Evolutionary conservation across 352 stramenopile species (phyloP), one percentile per base, ranked within the genome.

Genomic region (Pythium dissotocum): DNA sequence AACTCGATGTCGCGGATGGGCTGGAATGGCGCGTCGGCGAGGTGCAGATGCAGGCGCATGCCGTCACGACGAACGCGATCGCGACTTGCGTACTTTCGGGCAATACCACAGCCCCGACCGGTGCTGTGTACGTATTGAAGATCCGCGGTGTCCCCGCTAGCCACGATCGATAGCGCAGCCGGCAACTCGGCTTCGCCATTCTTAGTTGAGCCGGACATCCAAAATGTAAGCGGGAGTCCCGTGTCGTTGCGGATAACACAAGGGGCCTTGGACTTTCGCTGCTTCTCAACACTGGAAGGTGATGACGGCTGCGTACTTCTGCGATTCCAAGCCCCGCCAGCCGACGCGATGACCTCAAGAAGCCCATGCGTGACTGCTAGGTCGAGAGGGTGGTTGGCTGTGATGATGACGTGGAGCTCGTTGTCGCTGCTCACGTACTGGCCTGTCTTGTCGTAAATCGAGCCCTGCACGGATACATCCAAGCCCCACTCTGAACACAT

Each of bases 231-330:
- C 7, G 77, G 70, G 2, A 95, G 54, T 0, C 87, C 87, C 5
- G 87, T 93, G 42, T 94, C 85, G 36, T 95, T 95, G 32, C 82
- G 78, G 28, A 95, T 85, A 16, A 92, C 79, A 66, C 85, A 93
- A 3, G 87, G 87, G 13, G 87, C 85, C 60, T 85, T 78, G 5
- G 35, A 26, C 8, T 53, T 49, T 1, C 58, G 65, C 44, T 60
- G 21, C 18, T 36, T 62, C 16, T 68, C 44, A 30, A 14, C 14
- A 4, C 10, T 32, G 1, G 32, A 54, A 4, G 44, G 46, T 38
- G 58, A 61, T 33, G 18, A 38, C 6, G 58, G 12, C 24, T 51
- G 59, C 18, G 58, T 57, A 33, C 38, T 57, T 16, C 66, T 67
- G 9, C 78, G 83, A 65, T 90, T 90, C 82, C 85, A 94, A 0